Base-by-base conservation (phyloP, 305 asterid genomes). In the Andrographis paniculata region DNA sequence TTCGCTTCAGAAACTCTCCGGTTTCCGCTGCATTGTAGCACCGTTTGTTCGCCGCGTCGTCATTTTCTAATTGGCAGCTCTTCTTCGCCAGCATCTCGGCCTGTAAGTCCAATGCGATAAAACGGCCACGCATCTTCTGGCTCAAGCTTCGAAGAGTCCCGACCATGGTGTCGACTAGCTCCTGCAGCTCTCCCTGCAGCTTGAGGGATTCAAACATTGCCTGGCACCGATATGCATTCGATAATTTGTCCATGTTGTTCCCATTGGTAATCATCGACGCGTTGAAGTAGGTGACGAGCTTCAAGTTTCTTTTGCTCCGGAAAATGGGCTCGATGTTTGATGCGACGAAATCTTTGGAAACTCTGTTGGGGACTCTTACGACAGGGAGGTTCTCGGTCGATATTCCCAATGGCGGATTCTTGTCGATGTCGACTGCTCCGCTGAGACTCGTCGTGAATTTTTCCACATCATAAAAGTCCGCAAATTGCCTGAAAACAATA, bases 171-270 rank as follows among this genome's bases (percentile, higher is more conserved):
- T 70, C 76, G 0, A 35, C 27, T 2, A 36, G 5, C 1, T 49
- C 43, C 14, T 31, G 55, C 0, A 49, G 24, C 8, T 30, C 42
- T 3, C 43, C 3, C 3, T 65, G 57, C 48, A 63, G 37, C 41
- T 63, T 64, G 16, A 86, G 80, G 67, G 75, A 65, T 22, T 61
- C 77, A 43, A 78, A 89, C 72, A 62, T 66, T 8, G 82, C 76
- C 47, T 60, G 11, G 20, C 98, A 89, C 36, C 36, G 60, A 19
- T 66, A 49, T 7, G 68, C 73, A 15, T 53, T 51, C 20, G 59
- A 21, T 37, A 22, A 27, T 4, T 55, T 50, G 41, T 54, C 27
- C 6, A 9, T 11, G 30, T 42, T 4, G 31, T 20, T 18, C 3
- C 16, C 15, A 6, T 3, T 14, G 2, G n/a, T 33, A 2, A 12